These are phyloP conservation scores for Inga laurina DNA, from an alignment of 306 rosid species.

Conservation along the genomic window DNA sequence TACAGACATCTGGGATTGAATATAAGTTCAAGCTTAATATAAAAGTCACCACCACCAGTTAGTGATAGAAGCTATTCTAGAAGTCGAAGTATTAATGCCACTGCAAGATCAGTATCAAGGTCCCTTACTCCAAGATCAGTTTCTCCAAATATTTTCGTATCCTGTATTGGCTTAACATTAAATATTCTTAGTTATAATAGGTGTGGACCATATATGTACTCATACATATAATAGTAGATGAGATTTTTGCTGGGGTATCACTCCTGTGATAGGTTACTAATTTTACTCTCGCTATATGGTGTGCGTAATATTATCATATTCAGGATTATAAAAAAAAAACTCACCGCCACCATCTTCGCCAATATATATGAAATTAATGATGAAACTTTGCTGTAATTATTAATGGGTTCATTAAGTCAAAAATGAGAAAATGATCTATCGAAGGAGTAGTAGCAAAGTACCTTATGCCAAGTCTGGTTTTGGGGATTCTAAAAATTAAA, in stretches of 20 bases:
- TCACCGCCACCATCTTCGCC: no score
- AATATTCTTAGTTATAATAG: background rate
- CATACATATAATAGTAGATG: background rate
- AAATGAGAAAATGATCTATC: no score
- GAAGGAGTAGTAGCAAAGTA: no score
- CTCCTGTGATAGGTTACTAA: background rate
- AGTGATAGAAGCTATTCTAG: constrained; percentile 31
- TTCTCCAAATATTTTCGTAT: constrained; percentile 28
- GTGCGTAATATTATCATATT: background rate
- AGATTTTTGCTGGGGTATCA: background rate
- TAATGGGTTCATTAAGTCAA: no score
- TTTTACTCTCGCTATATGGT: background rate
- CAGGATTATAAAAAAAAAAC: background rate
- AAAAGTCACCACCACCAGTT: background rate
- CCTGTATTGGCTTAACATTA: background rate
- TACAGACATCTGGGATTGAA: no score
- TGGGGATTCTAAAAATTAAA: no score
- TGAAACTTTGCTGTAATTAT: no score
- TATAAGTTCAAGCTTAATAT: no score
- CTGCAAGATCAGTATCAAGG: constrained; percentile 66
- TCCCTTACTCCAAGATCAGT: constrained; percentile 51
- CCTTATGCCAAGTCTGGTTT: no score
- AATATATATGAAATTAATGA: no score
- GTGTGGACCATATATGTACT: background rate
- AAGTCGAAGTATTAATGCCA: constrained; percentile 50